Conservation (phyloP, 1,139 yeast species). For the Blastobotrys elegans region DNA sequence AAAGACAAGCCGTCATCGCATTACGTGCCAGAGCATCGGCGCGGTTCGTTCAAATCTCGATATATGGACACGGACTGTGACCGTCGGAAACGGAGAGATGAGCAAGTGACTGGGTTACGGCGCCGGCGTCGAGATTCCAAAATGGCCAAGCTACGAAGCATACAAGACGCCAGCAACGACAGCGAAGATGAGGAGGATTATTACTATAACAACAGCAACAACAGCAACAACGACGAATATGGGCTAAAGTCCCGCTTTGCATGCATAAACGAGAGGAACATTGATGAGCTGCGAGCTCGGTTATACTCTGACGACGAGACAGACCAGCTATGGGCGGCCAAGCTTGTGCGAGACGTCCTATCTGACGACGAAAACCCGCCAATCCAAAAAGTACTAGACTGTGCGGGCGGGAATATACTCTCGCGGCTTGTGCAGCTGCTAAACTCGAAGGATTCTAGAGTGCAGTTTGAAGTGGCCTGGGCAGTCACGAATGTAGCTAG, state of each 20-base stretch:
- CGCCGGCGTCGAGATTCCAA: conserved; percentile 1
- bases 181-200: background rate
- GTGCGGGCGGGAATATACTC: background rate
- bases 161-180: background rate
- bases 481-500: conserved; percentile 10
- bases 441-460: background rate
- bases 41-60: conserved; percentile 1
- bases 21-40: conserved; percentile 7
- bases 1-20: background rate
- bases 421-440: conserved; percentile 5
- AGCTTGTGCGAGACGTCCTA: background rate
- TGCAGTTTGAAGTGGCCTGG: conserved; percentile 9
- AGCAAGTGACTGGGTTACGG: background rate
- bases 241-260: background rate
- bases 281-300: background rate
- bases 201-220: background rate
- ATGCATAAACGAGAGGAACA: background rate
- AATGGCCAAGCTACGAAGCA: conserved; percentile 2
- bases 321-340: background rate
- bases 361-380: conserved; percentile 4
- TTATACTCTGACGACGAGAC: background rate
- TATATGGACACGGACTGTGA: conserved; percentile 3
- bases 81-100: conserved; percentile 6
- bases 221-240: background rate
- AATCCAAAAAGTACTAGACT: background rate